phyloP scores from a whole-genome alignment of 1,284 basidiomycete genomes.

The Cystobasidium pallidum region DNA sequence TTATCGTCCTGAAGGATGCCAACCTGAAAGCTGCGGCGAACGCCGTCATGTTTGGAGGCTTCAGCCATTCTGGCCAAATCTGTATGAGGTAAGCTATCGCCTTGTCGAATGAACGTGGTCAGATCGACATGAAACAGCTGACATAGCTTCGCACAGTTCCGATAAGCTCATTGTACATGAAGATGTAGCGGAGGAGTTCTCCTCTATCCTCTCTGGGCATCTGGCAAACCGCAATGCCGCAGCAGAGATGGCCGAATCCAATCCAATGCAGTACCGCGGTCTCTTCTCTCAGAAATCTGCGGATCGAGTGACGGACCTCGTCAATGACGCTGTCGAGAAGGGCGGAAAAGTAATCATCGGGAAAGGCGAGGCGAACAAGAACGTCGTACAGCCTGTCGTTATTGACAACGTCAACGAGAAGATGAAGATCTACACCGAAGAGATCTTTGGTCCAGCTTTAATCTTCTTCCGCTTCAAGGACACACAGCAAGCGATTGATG shows the following conservation, averaged over 20 bases:
- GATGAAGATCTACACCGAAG: conserved; percentile 59
- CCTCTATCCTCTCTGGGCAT: conserved; percentile 31
- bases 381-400: conserved; percentile 64
- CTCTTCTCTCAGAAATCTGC: conserved; percentile 64
- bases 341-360: conserved; percentile 61
- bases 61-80: conserved; percentile 68
- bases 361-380: conserved; percentile 38
- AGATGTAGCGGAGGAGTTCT: conserved; percentile 49
- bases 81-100: conserved; percentile 53
- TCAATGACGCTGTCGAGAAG: conserved; percentile 62
- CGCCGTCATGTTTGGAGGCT: conserved; percentile 64
- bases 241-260: conserved; percentile 2
- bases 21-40: conserved; percentile 61
- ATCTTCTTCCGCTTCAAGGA: conserved; percentile 50
- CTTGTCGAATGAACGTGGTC: not conserved
- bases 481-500: conserved; percentile 51
- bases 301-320: conserved; percentile 61
- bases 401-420: conserved; percentile 61
- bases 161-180: conserved; percentile 49
- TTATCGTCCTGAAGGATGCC: conserved; percentile 65
- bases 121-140: not conserved
- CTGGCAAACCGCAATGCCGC: conserved; percentile 40
- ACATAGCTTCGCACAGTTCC: conserved; percentile 3
- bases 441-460: conserved; percentile 66
- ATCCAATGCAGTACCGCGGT: conserved; percentile 44